Conservation (phyloP, 805 yeast genomes). For the Kodamaea nitidulidarum region DNA sequence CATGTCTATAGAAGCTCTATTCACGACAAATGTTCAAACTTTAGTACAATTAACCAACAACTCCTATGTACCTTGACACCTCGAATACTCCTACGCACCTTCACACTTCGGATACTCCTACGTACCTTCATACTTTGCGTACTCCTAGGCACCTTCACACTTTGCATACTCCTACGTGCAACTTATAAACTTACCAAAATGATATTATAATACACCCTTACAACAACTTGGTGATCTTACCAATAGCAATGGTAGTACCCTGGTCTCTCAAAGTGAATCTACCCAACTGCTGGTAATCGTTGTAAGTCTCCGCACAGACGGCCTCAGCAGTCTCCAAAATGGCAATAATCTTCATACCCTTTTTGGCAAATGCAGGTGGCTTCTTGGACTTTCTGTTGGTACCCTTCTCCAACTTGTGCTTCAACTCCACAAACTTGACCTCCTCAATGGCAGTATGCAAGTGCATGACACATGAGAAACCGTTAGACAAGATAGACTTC, state of each 20-base stretch:
- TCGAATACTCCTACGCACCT: too few relatives aligned
- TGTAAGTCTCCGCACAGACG: slow-evolving; percentile 89
- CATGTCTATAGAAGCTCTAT: too few relatives aligned
- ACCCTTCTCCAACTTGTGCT: slow-evolving; percentile 94
- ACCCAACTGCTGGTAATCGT: slow-evolving; percentile 92
- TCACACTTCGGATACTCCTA: too few relatives aligned
- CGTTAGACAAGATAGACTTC: slow-evolving; percentile 89
- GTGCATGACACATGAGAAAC: slow-evolving; percentile 98
- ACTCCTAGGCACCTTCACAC: too few relatives aligned
- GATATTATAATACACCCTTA: slow-evolving; percentile 22
- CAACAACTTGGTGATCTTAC: slow-evolving; percentile 88
- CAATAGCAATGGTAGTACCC: slow-evolving; percentile 97
- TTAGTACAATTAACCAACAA: too few relatives aligned
- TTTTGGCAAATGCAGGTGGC: slow-evolving; percentile 97
- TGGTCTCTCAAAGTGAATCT: slow-evolving; percentile 98
- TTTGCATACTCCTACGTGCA: too few relatives aligned
- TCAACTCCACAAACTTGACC: slow-evolving; percentile 71
- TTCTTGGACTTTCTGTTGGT: slow-evolving; percentile 94
- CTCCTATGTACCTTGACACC: too few relatives aligned
- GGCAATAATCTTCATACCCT: slow-evolving; percentile 98
- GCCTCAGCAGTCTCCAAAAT: slow-evolving; percentile 80
- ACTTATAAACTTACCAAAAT: background rate
- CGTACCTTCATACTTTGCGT: too few relatives aligned
- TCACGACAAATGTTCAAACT: too few relatives aligned
- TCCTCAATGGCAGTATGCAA: slow-evolving; percentile 98